Evolutionary conservation across 352 stramenopile species (phyloP).

Genomic region (Pythium utonaiense): DNA sequence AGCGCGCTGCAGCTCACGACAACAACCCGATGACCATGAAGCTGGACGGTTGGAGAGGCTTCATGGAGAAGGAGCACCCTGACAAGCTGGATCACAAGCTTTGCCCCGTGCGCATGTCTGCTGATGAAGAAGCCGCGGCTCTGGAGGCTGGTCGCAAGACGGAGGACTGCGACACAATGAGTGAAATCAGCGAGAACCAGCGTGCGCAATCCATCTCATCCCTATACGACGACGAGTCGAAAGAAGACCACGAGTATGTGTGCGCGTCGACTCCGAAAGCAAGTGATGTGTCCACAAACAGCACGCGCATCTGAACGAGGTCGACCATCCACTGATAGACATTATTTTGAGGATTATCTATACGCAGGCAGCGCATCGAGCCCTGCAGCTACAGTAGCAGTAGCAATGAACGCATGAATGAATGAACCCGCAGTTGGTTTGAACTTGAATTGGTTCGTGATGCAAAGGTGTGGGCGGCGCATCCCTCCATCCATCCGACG

Average conservation of each 20-base stretch:
- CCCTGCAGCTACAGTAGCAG: background rate
- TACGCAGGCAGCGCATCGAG: background rate
- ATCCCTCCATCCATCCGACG: too few relatives aligned
- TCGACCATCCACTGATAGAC: too few relatives aligned
- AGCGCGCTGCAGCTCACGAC: background rate
- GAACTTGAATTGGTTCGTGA: too few relatives aligned
- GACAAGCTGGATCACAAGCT: conserved; percentile 25
- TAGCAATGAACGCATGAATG: background rate
- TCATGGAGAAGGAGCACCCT: conserved; percentile 18
- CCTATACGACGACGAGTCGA: conserved; percentile 7
- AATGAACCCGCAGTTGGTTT: too few relatives aligned
- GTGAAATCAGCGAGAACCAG: background rate
- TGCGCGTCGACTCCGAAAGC: conserved; percentile 1
- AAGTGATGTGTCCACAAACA: background rate
- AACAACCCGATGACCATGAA: conserved; percentile 26
- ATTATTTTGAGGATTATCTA: background rate
- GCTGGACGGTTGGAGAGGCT: conserved; percentile 31
- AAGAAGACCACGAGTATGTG: conserved; percentile 11
- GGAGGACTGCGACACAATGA: background rate
- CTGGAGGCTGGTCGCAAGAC: conserved; percentile 6
- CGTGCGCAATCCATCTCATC: background rate
- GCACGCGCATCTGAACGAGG: too few relatives aligned
- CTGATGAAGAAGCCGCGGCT: background rate
- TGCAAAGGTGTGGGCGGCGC: too few relatives aligned
- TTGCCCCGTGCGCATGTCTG: conserved; percentile 12